phyloP scores from a whole-genome alignment of 2,329 filamentous ascomycete species.

The Alternaria hordeiaustralica region DNA sequence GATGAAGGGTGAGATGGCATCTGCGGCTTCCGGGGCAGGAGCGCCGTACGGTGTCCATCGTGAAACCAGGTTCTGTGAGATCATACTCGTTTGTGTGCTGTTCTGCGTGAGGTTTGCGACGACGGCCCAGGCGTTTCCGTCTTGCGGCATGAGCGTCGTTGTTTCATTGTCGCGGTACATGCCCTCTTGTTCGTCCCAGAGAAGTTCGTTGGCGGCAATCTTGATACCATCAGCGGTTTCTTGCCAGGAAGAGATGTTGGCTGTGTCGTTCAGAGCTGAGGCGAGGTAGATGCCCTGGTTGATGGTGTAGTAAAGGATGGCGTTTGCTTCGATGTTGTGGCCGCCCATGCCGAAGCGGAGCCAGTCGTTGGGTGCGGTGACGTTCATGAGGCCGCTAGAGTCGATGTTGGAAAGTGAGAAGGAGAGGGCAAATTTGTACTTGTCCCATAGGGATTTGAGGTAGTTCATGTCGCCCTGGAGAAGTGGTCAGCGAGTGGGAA shows the following conservation, averaged over 20 bases:
- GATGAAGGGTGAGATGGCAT: conserved; percentile 58
- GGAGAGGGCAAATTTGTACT: conserved; percentile 53
- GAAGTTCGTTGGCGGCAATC: conserved; percentile 54
- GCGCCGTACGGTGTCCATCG: conserved; percentile 56
- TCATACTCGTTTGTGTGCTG: conserved; percentile 33
- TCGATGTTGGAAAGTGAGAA: conserved; percentile 54
- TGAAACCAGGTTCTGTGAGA: conserved; percentile 40
- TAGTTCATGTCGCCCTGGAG: conserved; percentile 48
- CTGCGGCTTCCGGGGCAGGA: conserved; percentile 55
- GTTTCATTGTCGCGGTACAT: conserved; percentile 64
- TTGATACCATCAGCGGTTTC: conserved; percentile 52
- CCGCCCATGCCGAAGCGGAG: conserved; percentile 59
- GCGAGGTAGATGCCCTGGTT: conserved; percentile 61
- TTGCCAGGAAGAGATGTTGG: conserved; percentile 52
- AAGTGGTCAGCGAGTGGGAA: neutral
- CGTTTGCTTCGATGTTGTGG: conserved; percentile 57
- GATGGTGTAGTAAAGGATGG: conserved; percentile 59
- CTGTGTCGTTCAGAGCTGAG: conserved; percentile 54
- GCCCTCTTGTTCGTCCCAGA: conserved; percentile 58
- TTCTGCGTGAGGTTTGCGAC: conserved; percentile 48
- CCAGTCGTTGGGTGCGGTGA: conserved; percentile 56
- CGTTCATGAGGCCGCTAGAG: conserved; percentile 54
- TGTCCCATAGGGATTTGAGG: conserved; percentile 51
- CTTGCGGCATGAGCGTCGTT: conserved; percentile 58
- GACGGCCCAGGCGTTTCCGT: conserved; percentile 54